Base-by-base conservation (phyloP, 768 basidiomycete species). In the Serendipita sp. region DNA sequence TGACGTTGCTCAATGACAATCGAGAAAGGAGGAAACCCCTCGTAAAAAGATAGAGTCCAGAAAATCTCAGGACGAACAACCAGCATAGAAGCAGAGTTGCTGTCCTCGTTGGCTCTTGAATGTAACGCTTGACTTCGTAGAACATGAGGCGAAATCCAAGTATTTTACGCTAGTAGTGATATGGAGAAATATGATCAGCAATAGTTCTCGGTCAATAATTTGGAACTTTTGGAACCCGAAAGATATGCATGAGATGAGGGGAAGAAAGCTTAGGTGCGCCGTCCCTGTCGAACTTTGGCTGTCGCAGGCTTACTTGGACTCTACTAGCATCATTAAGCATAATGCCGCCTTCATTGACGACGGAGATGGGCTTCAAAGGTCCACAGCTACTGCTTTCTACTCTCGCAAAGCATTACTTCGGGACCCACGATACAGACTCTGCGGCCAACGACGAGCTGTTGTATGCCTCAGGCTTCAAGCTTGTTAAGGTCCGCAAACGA, bases 31-130 rank as follows among this genome's bases (percentile, higher is more conserved):
- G 84, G 74, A 97, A 99, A 7, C 96, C 96, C 28, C 85, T 80
- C 0, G 89, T 90, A 75, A 96, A 98, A 64, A 95, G 83, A 73
- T 88, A 90, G 32, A 98, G 83, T 13, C 88, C 91, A 32, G 84
- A 78, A 51, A 85, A 69, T 69, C 97, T 93, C 32, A 89, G 72
- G 54, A 83, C 74, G 65, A 79, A 77, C 28, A 92, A 70, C 68
- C 74, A 74, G 47, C 67, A 56, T 15, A 76, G 68, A 58, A 71
- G 58, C 34, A 67, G 30, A 11, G 56, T 36, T 8, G 51, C 65
- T 16, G 36, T 35, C 36, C 56, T 60, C 30, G 56, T 34, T 36
- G 56, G 56, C 28, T 52, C 36, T 28, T 28, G 60, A 36, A 41
- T 7, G 41, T 41, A 41, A 41, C 41, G 41, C 41, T 41, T 41